Base-by-base conservation (phyloP, 164 flowering plant genomes). In the Berberis thunbergii region DNA sequence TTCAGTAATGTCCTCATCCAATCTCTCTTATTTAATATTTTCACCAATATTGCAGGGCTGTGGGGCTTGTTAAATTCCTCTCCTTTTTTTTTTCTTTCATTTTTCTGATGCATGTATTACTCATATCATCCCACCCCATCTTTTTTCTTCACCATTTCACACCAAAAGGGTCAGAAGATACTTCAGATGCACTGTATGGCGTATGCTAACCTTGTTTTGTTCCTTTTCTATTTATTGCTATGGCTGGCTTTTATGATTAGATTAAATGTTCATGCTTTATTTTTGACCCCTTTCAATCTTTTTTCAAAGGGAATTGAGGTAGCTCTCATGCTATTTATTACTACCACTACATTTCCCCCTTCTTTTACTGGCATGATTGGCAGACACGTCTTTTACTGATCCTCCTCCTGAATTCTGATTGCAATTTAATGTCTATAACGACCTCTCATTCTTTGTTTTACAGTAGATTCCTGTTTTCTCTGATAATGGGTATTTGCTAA, bases 381-480 rank as follows among this genome's bases (percentile, higher is more conserved):
- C 63, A 45, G 62, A 52, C 69, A 52, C 69, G 67, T 63, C 66
- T 58, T 73, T 70, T 57, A 65, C 10, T 65, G 42, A 57, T 71
- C 68, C 57, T 43, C 49, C 63, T 65, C 54, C 40, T 56, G 26
- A 26, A 26, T 26, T 26, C 26, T 26, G 26, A 26, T 26, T 26
- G 49, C 54, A 77, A 75, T 78, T 86, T 71, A 81, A 71, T 82
- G 64, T 43, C 64, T 63, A 59, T 68, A 82, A 78, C 68, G 75
- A 79, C 83, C 61, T 74, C 68, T 68, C 72, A 64, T 66, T 75
- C 12, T 63, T 61, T 64, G 49, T 1, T 72, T 70, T 67, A 56
- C 65, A 54, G 63, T 45, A 50, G 61, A 44, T 67, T 64, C 50
- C 62, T 26, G 46, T 62, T 72, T 70, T 59, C 45, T 54, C 46